A percentile compares a stretch with the other conserved stretches of the same genome.
These are phyloP conservation scores for Eurotiales sp. DNA, from an alignment of 2,329 filamentous ascomycete species.

Conservation along the genomic window DNA sequence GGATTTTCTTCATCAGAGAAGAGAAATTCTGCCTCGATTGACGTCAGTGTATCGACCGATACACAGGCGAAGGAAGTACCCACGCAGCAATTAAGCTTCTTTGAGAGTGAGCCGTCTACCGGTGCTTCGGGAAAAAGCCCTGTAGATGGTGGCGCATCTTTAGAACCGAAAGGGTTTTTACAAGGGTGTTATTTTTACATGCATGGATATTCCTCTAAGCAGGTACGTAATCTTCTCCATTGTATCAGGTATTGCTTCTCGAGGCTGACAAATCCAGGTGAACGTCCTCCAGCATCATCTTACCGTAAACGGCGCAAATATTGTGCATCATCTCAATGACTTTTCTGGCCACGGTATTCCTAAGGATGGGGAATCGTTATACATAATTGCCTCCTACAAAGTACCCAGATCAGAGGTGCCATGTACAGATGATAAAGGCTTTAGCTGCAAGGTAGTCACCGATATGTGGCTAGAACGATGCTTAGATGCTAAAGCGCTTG, in stretches of 20 bases:
- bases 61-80: constrained; percentile 19
- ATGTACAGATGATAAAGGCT: constrained; percentile 37
- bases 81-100: constrained; percentile 34
- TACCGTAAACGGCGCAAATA: constrained; percentile 37
- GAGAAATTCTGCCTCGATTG: constrained; percentile 25
- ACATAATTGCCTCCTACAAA: constrained; percentile 39
- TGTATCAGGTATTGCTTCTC: neutral
- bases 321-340: constrained; percentile 32
- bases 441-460: constrained; percentile 59
- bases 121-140: neutral
- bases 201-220: constrained; percentile 55
- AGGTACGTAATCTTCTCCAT: constrained; percentile 40
- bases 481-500: constrained; percentile 68
- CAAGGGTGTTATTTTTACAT: constrained; percentile 56
- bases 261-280: constrained; percentile 25
- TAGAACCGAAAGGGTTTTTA: constrained; percentile 49
- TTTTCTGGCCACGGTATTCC: constrained; percentile 32
- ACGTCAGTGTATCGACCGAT: constrained; percentile 20
- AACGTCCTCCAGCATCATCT: constrained; percentile 39
- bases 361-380: constrained; percentile 31
- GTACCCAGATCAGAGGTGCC: constrained; percentile 30
- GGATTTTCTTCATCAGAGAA: constrained; percentile 27
- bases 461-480: constrained; percentile 94
- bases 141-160: constrained; percentile 15
- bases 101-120: constrained; percentile 34